phyloP scores from a whole-genome alignment of 225 moss, liverwort and hornwort species.

The Pseudisothecium myosuroides region DNA sequence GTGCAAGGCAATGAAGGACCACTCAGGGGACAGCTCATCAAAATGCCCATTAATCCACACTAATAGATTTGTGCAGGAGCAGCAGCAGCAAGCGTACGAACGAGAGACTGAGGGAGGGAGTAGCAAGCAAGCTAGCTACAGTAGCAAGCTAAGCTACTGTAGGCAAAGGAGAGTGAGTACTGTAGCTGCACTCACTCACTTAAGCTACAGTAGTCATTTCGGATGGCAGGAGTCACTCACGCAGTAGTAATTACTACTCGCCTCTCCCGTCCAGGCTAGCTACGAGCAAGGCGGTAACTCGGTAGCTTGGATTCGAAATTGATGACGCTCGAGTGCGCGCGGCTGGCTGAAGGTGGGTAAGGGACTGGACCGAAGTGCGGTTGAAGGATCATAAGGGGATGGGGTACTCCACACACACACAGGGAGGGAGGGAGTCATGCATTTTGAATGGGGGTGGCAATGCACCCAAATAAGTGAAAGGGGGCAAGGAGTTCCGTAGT shows the following conservation, averaged over 20 bases:
- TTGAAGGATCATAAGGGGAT: no score
- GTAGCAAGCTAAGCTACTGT: no score
- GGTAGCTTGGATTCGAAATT: constrained; percentile 4
- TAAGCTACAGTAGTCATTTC: not conserved
- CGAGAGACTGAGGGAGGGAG: not conserved
- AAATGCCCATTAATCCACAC: not conserved
- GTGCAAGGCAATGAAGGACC: not conserved
- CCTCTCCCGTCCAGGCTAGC: not conserved
- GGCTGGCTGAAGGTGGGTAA: not conserved
- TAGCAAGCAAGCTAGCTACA: not conserved
- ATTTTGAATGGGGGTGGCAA: not conserved
- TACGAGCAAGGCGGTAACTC: not conserved
- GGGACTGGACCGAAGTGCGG: not conserved
- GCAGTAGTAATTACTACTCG: not conserved
- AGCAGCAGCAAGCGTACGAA: not conserved
- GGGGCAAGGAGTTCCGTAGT: not conserved
- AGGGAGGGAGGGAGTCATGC: not conserved
- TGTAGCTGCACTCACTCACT: not conserved
- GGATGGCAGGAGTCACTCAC: not conserved
- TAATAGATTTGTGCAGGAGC: not conserved
- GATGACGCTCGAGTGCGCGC: not conserved
- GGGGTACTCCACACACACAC: no score
- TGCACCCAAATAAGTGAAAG: not conserved
- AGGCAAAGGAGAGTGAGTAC: not conserved
- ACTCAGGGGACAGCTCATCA: not conserved